phyloP scores from a whole-genome alignment of 2,329 filamentous ascomycete species.

The Ceratocystis eucalypticola region DNA sequence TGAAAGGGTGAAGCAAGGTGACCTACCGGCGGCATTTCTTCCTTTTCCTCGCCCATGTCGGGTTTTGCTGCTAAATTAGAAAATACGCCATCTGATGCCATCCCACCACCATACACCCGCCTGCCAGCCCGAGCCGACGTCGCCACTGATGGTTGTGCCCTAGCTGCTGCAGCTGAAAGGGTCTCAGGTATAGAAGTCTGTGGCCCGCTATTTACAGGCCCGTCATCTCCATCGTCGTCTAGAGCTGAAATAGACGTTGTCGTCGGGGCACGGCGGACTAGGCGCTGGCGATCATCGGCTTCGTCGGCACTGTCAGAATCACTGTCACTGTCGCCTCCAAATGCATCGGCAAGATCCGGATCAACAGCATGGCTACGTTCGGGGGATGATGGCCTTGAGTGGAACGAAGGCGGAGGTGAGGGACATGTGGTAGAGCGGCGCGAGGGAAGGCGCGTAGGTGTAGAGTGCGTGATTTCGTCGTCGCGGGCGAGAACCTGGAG shows the following conservation, averaged over 20 bases:
- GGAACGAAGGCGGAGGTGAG: conserved; percentile 72
- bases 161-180: neutral
- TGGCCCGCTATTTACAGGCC: conserved; percentile 19
- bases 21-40: conserved; percentile 84
- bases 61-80: conserved; percentile 89
- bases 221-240: conserved; percentile 15
- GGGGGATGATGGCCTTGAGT: conserved; percentile 58
- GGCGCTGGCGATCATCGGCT: conserved; percentile 67
- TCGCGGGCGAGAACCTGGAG: conserved; percentile 45
- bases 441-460: conserved; percentile 28
- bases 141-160: neutral
- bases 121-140: neutral
- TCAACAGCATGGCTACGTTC: conserved; percentile 43
- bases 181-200: conserved; percentile 18
- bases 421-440: conserved; percentile 34
- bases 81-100: conserved; percentile 88
- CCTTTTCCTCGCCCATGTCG: conserved; percentile 57
- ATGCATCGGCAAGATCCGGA: conserved; percentile 79
- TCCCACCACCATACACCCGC: conserved; percentile 52
- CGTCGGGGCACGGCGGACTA: conserved; percentile 49
- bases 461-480: conserved; percentile 30
- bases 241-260: conserved; percentile 17
- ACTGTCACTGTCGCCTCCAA: conserved; percentile 68
- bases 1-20: neutral
- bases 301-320: conserved; percentile 41